These are phyloP conservation scores for Deinandra increscens DNA, from an alignment of 129 eudicot genomes.

Conservation along the genomic window DNA sequence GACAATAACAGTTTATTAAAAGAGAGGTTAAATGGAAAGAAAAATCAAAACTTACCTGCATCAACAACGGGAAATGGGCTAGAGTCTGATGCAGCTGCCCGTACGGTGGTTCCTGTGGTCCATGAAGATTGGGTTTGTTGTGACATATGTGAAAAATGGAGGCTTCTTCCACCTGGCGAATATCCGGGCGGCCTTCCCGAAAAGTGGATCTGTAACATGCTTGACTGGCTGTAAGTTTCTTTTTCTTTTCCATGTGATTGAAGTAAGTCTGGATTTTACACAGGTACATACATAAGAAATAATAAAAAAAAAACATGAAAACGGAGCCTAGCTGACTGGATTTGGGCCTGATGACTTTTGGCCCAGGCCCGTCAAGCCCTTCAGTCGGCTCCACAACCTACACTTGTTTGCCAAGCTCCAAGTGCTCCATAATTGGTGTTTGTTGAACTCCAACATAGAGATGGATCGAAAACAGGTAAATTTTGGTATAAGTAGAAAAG, in stretches of 20 bases:
- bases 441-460: neutral
- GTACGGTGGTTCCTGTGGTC: slow-evolving; percentile 42
- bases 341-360: too few species aligned
- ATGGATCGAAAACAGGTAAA: neutral
- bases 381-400: too few species aligned
- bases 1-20: slow-evolving; percentile 27
- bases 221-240: slow-evolving; percentile 85
- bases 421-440: neutral
- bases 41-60: slow-evolving; percentile 33
- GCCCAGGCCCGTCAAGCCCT: too few species aligned
- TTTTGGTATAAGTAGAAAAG: neutral
- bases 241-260: neutral
- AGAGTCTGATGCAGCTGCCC: slow-evolving; percentile 37
- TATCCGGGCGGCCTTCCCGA: slow-evolving; percentile 66
- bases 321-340: too few species aligned
- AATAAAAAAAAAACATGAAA: too few species aligned
- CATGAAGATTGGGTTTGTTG: slow-evolving; percentile 91
- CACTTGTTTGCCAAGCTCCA: too few species aligned
- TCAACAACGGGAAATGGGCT: slow-evolving; percentile 37
- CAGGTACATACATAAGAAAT: too few species aligned
- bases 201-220: slow-evolving; percentile 87
- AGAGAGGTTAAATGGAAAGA: slow-evolving; percentile 26
- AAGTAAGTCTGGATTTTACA: too few species aligned
- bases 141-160: slow-evolving; percentile 83
- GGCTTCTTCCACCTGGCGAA: slow-evolving; percentile 83